Percentiles rank a stretch among this genome's conserved stretches.
phyloP scores from a whole-genome alignment of 805 yeast genomes.

The Vanderwaltozyma tropicalis region DNA sequence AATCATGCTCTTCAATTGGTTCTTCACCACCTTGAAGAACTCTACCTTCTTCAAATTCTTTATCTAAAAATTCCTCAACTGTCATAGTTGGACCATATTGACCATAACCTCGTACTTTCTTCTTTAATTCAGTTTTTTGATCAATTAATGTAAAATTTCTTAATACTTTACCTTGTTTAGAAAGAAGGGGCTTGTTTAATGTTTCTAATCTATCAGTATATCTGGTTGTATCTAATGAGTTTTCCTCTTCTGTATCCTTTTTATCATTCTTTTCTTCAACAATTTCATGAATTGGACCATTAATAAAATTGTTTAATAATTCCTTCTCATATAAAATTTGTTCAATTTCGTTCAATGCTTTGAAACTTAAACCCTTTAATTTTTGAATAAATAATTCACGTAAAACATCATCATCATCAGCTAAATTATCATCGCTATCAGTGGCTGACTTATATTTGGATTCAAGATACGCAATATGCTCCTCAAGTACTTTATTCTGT shows the following conservation, averaged over 20 bases:
- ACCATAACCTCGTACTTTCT: conserved; percentile 80
- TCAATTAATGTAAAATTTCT: conserved; percentile 75
- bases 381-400: conserved; percentile 49
- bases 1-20: conserved; percentile 27
- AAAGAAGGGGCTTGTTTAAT: conserved; percentile 41
- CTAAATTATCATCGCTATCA: conserved; percentile 24
- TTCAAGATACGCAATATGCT: conserved; percentile 34
- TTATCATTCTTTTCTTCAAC: conserved; percentile 1
- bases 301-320: conserved; percentile 39
- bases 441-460: conserved; percentile 18
- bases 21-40: conserved; percentile 44
- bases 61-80: conserved; percentile 81
- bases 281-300: conserved; percentile 8
- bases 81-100: conserved; percentile 90
- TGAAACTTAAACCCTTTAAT: conserved; percentile 40
- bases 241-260: conserved; percentile 5
- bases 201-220: conserved; percentile 59
- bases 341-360: conserved; percentile 48
- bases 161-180: conserved; percentile 66
- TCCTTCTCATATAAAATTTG: conserved; percentile 54
- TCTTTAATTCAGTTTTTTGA: conserved; percentile 43
- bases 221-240: conserved; percentile 31
- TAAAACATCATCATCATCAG: conserved; percentile 51
- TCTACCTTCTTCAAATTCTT: conserved; percentile 78
- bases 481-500: conserved; percentile 43